A percentile compares a stretch with the other conserved stretches of the same genome.
Conservation (phyloP, 192 early-diverging fungal species). For the Podila verticillata region DNA sequence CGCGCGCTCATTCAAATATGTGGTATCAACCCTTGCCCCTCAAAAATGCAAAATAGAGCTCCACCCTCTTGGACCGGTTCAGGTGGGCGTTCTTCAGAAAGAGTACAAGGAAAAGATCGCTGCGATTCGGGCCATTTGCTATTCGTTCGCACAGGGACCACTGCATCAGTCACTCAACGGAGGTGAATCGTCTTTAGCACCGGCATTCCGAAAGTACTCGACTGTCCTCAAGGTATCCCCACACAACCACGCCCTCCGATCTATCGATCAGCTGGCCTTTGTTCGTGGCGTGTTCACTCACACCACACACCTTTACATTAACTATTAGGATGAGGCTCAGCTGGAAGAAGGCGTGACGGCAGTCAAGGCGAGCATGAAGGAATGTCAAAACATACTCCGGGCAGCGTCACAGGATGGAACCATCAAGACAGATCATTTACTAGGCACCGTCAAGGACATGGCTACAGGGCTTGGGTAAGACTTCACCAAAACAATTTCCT, state of each 20-base stretch:
- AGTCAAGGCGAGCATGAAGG: slow-evolving; percentile 42
- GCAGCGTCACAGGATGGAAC: slow-evolving; percentile 46
- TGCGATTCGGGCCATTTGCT: slow-evolving; percentile 42
- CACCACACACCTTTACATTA: too few species aligned
- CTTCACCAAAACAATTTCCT: neutral
- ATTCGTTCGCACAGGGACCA: slow-evolving; percentile 47
- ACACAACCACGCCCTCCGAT: neutral
- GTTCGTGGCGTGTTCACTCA: neutral
- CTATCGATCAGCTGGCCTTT: neutral
- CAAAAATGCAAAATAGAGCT: slow-evolving; percentile 18
- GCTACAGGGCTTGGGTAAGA: slow-evolving; percentile 37
- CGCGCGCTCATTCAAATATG: too few species aligned
- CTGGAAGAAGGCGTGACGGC: slow-evolving; percentile 30
- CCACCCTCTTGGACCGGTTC: slow-evolving; percentile 47
- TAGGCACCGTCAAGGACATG: slow-evolving; percentile 43
- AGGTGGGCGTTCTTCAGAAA: slow-evolving; percentile 24
- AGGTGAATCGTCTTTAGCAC: slow-evolving; percentile 25
- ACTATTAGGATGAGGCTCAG: slow-evolving; percentile 28
- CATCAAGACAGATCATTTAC: slow-evolving; percentile 40
- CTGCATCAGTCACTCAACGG: slow-evolving; percentile 45
- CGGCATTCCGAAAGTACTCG: slow-evolving; percentile 33
- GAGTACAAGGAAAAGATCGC: slow-evolving; percentile 52
- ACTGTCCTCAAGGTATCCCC: slow-evolving; percentile 25
- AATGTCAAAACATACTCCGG: slow-evolving; percentile 39
- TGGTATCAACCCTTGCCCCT: neutral